phyloP scores from a whole-genome alignment of 2,329 filamentous ascomycete genomes.

The Byssothecium circinans region DNA sequence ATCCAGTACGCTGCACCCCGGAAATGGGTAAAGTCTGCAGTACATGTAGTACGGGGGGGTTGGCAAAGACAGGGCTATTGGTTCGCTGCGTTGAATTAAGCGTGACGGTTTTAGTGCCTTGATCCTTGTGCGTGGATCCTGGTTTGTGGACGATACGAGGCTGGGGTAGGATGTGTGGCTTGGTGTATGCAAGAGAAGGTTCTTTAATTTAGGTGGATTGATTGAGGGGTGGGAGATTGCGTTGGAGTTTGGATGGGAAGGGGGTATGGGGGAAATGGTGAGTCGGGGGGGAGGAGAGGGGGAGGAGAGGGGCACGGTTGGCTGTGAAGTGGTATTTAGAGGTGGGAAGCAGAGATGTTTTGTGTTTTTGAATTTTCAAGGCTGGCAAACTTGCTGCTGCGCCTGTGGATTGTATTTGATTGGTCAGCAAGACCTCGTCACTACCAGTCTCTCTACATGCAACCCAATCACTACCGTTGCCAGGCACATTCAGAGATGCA shows the following conservation, averaged over 20 bases:
- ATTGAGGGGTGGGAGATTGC: background rate
- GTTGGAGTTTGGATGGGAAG: background rate
- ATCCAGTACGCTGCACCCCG: background rate
- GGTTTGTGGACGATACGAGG: background rate
- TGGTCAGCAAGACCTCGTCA: background rate
- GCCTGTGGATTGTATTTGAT: background rate
- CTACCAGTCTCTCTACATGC: slow-evolving; percentile 1
- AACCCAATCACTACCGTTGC: background rate
- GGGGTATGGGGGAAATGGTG: background rate
- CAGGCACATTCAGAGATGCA: background rate
- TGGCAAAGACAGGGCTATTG: background rate
- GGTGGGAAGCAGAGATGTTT: background rate
- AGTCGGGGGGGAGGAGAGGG: background rate
- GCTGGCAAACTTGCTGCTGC: too few relatives aligned
- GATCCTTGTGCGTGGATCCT: background rate
- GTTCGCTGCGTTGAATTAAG: background rate
- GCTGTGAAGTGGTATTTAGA: background rate
- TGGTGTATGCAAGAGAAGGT: slow-evolving; percentile 1
- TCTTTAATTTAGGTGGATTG: slow-evolving; percentile 5
- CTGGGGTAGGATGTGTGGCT: background rate
- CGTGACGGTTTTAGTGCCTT: background rate
- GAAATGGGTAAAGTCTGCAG: background rate
- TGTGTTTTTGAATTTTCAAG: background rate
- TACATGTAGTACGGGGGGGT: slow-evolving; percentile 5
- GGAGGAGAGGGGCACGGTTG: background rate